Evolutionary conservation across 2,329 filamentous ascomycete species (phyloP), one percentile per base, ranked within the genome.

Genomic region (Elsinoe perseae): DNA sequence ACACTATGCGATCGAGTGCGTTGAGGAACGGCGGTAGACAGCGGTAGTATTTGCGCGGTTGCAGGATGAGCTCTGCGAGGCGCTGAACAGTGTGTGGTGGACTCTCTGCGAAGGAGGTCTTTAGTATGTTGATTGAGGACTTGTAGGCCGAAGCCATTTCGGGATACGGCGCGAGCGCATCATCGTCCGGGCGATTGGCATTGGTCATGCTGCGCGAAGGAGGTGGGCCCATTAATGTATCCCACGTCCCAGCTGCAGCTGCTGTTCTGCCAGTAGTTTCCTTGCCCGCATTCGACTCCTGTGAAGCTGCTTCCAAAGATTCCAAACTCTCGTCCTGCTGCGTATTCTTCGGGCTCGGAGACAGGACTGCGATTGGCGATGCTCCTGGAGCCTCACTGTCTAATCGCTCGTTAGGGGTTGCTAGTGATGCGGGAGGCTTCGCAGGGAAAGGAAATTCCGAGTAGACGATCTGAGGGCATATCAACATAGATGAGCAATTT

Each of bases 81-180:
- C 93, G 86, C 72, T 98, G 93, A 60, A 96, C 81, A 2, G 93
- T 97, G 69, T 97, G 89, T 0, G 93, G 93, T 1, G 93, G 92
- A 63, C 87, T 81, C 2, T 77, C 75, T 20, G 80, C 68, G 70
- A 98, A 98, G 62, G 80, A 80, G 2, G 60, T 56, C 28, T 66
- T 64, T n/a, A 70, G 62, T 3, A 65, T 63, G 38, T 59, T 61
- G 5, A 61, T 61, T 2, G 64, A 66, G 18, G 57, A 63, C 25
- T 66, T 61, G 57, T 68, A 70, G 21, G 89, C 80, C 55, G 78
- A 76, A 57, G 77, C 72, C 50, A 92, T 75, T 60, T 84, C 83
- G 6, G 77, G 76, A 34, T 32, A 56, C 2, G 40, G 27, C 10
- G 18, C 53, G n/a, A 56, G 53, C 8, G 28, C 14, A 32, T 48